These are phyloP conservation scores for Nakaseomyces sp. DNA, from an alignment of 1,139 yeast species.

Conservation along the genomic window DNA sequence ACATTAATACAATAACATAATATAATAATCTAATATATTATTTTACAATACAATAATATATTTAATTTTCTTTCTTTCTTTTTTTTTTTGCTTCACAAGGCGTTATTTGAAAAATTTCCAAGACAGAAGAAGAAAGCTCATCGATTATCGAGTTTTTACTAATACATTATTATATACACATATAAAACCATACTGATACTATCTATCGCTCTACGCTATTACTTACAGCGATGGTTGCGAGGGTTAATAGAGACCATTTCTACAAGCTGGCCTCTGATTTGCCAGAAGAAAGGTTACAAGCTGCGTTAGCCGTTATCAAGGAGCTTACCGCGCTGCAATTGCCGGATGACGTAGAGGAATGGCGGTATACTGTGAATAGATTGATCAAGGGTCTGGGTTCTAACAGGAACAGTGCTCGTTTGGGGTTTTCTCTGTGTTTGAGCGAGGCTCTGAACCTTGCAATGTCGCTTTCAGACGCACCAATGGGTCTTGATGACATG, in stretches of 20 bases:
- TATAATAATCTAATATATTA: too few species aligned
- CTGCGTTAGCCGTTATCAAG: conserved; percentile 59
- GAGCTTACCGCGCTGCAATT: conserved; percentile 36
- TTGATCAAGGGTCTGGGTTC: conserved; percentile 75
- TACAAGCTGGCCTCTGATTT: conserved; percentile 71
- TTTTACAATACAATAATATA: too few species aligned
- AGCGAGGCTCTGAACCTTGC: conserved; percentile 59
- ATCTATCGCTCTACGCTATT: too few species aligned
- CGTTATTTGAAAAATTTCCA: too few species aligned
- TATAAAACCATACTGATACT: too few species aligned
- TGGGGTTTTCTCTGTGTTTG: conserved; percentile 84
- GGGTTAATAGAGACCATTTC: conserved; percentile 65
- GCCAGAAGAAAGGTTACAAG: conserved; percentile 59
- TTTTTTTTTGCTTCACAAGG: too few species aligned
- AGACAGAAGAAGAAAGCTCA: too few species aligned
- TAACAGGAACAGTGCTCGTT: conserved; percentile 71
- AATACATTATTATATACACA: too few species aligned
- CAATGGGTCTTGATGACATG: conserved; percentile 20
- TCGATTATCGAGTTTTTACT: too few species aligned
- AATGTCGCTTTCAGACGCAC: conserved; percentile 18
- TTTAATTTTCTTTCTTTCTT: too few species aligned
- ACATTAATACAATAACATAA: too few species aligned
- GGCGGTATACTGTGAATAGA: conserved; percentile 75
- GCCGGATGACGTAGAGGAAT: conserved; percentile 46
- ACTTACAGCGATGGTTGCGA: conserved; percentile 32